Conservation (phyloP, 805 yeast genomes). For the Middelhovenomyces tepae region DNA sequence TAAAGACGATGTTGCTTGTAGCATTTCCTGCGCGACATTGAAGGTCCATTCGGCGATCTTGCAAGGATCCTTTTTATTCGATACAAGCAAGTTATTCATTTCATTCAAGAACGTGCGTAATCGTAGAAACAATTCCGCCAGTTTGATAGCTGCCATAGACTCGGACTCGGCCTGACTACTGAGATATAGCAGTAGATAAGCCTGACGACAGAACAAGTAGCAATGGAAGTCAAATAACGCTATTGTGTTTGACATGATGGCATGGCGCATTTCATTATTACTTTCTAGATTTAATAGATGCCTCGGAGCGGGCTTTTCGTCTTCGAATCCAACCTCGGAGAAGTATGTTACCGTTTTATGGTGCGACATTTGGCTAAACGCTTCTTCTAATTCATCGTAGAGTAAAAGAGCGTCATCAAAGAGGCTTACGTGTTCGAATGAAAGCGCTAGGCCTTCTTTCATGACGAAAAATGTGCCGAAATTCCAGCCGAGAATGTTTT, state of each 20-base stretch:
- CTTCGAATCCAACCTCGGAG: slow-evolving; percentile 23
- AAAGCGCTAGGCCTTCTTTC: slow-evolving; percentile 43
- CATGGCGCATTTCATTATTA: slow-evolving; percentile 19
- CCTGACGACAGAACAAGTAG: slow-evolving; percentile 30
- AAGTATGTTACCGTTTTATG: slow-evolving; percentile 25
- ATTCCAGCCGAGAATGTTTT: slow-evolving; percentile 35
- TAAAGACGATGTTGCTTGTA: slow-evolving; percentile 22
- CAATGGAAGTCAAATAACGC: slow-evolving; percentile 32
- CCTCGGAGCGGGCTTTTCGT: slow-evolving; percentile 6
- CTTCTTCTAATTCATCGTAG: slow-evolving; percentile 38
- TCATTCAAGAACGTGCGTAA: slow-evolving; percentile 35
- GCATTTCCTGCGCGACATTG: slow-evolving; percentile 32
- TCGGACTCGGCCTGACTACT: slow-evolving; percentile 21
- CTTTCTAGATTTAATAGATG: slow-evolving; percentile 15
- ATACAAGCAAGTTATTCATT: slow-evolving; percentile 22
- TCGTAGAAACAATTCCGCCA: slow-evolving; percentile 24
- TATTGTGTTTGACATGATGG: slow-evolving; percentile 29
- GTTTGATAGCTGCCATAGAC: slow-evolving; percentile 14
- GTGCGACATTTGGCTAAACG: slow-evolving; percentile 19
- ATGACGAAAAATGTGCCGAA: slow-evolving; percentile 36
- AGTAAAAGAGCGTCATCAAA: slow-evolving; percentile 50
- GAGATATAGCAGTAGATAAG: slow-evolving; percentile 24
- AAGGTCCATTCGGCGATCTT: slow-evolving; percentile 28
- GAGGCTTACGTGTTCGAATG: slow-evolving; percentile 47
- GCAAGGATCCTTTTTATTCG: slow-evolving; percentile 15